phyloP scores from a whole-genome alignment of 2,329 filamentous ascomycete genomes.

The Colletotrichum karsti region DNA sequence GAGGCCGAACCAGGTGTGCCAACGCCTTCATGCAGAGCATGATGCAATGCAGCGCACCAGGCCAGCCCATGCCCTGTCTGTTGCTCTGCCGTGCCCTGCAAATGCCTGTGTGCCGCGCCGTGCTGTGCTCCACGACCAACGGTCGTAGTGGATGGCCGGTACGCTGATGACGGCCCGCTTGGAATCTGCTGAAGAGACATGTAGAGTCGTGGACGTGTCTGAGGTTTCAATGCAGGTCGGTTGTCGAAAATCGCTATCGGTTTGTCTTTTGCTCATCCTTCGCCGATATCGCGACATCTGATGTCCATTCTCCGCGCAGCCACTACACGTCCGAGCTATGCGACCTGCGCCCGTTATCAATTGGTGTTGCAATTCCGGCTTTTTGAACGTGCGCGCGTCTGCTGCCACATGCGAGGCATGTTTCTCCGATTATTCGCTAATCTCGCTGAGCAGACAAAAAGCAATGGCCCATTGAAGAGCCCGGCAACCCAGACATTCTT shows the following conservation, averaged over 20 bases:
- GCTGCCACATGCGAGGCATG: slow-evolving; percentile 16
- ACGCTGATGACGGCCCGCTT: not conserved
- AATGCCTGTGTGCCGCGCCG: not conserved
- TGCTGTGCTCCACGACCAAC: not conserved
- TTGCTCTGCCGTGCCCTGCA: not conserved
- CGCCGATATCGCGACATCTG: slow-evolving; percentile 27
- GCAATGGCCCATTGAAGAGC: slow-evolving; percentile 6
- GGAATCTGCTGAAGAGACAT: not conserved
- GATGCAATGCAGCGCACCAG: slow-evolving; percentile 26
- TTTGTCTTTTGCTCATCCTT: slow-evolving; percentile 9
- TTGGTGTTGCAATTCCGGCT: not conserved
- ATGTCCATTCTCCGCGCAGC: slow-evolving; percentile 20
- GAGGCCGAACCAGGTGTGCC: not conserved
- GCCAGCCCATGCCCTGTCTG: not conserved
- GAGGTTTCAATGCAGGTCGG: slow-evolving; percentile 8
- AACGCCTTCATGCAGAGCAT: slow-evolving; percentile 20
- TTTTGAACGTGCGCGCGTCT: not conserved
- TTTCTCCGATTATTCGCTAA: not conserved
- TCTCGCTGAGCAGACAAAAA: not conserved
- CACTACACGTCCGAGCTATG: slow-evolving; percentile 8
- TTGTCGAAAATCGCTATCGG: slow-evolving; percentile 6
- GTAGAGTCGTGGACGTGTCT: slow-evolving; percentile 1
- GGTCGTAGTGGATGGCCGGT: not conserved
- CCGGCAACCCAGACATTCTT: not conserved
- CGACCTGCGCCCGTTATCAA: not conserved